Evolutionary conservation across 441 rosid genomes (phyloP), one percentile per base, ranked within the genome.

Genomic region (Melastoma candidum): DNA sequence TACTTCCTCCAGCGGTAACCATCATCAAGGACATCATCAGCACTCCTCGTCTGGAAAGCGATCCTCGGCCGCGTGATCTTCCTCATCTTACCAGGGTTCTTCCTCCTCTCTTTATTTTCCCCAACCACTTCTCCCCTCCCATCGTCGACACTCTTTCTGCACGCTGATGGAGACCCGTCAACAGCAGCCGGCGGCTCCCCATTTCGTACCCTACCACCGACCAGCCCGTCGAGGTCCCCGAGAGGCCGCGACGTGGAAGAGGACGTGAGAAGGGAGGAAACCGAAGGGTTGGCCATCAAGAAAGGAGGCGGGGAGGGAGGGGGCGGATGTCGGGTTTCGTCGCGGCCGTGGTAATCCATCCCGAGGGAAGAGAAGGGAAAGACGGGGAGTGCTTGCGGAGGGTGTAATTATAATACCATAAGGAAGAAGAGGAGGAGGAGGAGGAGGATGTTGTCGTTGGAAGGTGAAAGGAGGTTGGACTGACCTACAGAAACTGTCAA

Each of bases 391-490:
- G 22, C 22, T 17, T 17, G 22, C 22, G 22, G 22, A 17, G 22
- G 22, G 22, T 17, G 22, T 17, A 17, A 17, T 17, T 17, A 17
- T 17, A 17, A 17, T 17, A 17, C 59, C 26, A 26, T 11, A 51
- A 57, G 32, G 36, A 45, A 17, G 22, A 49, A 49, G 70, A 61
- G 58, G 44, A 41, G 55, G 65, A 68, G 47, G 56, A 49, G 50
- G 70, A 61, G 58, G 44, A 41, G 55, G 65, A 68, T 50, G 56
- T 61, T 72, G 22, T 17, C 22, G 22, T 17, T 17, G 72, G 75
- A 73, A 60, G 78, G 73, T 77, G 66, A 39, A 68, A 4, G 41
- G 59, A 71, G 65, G 80, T 72, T 79, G 74, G 81, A 63, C 71
- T 52, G 76, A 61, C 80, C 71, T 69, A 63, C 68, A 71, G 8